A percentile compares a stretch with the other conserved stretches of the same genome.
phyloP scores from a whole-genome alignment of 2,329 filamentous ascomycete genomes.

The Penicillium occitanis region DNA sequence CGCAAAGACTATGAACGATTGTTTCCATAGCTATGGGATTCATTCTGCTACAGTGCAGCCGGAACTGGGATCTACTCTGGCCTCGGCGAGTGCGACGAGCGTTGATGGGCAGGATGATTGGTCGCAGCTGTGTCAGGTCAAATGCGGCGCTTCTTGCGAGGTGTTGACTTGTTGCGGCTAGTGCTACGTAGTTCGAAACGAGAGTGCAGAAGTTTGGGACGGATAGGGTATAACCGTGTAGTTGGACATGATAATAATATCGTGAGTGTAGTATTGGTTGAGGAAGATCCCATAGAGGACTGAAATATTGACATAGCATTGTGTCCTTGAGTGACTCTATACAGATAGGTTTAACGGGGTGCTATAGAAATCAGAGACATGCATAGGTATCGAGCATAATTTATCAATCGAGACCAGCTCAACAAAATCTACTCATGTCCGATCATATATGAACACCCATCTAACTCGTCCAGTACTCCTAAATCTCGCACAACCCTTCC shows the following conservation, averaged over 20 bases:
- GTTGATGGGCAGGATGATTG: not conserved
- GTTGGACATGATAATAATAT: too few species aligned
- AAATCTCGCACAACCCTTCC: not conserved
- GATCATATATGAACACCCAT: not conserved
- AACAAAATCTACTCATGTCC: not conserved
- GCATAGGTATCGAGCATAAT: not conserved
- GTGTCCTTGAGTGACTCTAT: not conserved
- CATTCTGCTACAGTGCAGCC: slow-evolving; percentile 72
- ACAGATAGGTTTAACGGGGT: not conserved
- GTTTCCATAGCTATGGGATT: slow-evolving; percentile 71
- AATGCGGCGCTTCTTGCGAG: slow-evolving; percentile 14
- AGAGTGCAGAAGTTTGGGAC: not conserved
- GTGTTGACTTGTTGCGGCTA: slow-evolving; percentile 14
- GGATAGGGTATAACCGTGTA: not conserved
- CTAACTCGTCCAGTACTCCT: not conserved
- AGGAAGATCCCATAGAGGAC: not conserved
- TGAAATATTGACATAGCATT: not conserved
- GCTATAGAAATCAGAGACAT: not conserved
- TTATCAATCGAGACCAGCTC: not conserved
- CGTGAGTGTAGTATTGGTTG: not conserved
- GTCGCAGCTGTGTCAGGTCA: slow-evolving; percentile 9
- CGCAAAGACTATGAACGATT: slow-evolving; percentile 64
- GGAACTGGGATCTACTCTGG: slow-evolving; percentile 45
- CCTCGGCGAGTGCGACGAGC: not conserved
- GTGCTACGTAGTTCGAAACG: not conserved